Percentiles rank a stretch among this genome's conserved stretches.
These are phyloP conservation scores for Medicago ruthenica DNA, from an alignment of 306 rosid species.

Conservation along the genomic window DNA sequence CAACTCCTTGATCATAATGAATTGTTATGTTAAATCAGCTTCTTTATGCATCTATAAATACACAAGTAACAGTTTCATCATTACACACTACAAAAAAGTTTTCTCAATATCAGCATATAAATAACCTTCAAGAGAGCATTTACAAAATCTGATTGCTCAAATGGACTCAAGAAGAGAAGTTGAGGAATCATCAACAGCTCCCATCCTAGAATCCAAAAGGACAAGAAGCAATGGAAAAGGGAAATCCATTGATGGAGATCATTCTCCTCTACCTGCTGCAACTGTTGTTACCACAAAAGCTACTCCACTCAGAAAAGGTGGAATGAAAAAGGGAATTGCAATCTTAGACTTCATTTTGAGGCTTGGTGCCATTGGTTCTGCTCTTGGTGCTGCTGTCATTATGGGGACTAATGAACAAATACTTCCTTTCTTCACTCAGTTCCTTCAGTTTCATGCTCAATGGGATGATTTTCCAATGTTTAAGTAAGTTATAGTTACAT, in stretches of 20 bases:
- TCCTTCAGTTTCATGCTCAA: constrained; percentile 73
- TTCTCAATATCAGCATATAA: constrained; percentile 3
- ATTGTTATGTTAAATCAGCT: too few species aligned
- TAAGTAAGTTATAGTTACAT: constrained; percentile 43
- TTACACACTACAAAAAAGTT: not conserved
- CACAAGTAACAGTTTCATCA: constrained; percentile 2
- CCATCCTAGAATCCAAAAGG: constrained; percentile 48
- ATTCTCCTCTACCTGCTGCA: constrained; percentile 31
- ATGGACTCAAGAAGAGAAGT: constrained; percentile 50
- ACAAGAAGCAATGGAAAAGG: constrained; percentile 56
- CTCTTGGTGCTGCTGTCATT: constrained; percentile 53
- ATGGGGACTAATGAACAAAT: constrained; percentile 56
- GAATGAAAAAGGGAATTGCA: constrained; percentile 58
- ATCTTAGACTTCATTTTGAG: constrained; percentile 58
- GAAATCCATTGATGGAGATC: constrained; percentile 40
- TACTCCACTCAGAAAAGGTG: constrained; percentile 32
- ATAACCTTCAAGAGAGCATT: constrained; percentile 24
- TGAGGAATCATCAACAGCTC: constrained; percentile 31
- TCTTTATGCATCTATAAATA: too few species aligned
- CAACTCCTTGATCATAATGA: constrained; percentile 47
- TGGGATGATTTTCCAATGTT: constrained; percentile 62
- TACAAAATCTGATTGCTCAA: not conserved
- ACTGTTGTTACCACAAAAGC: constrained; percentile 48
- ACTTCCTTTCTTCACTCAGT: constrained; percentile 80
- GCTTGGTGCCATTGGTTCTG: constrained; percentile 55